These are phyloP conservation scores for Herpotrichia juniperi DNA, from an alignment of 2,329 filamentous ascomycete genomes.

Conservation along the genomic window DNA sequence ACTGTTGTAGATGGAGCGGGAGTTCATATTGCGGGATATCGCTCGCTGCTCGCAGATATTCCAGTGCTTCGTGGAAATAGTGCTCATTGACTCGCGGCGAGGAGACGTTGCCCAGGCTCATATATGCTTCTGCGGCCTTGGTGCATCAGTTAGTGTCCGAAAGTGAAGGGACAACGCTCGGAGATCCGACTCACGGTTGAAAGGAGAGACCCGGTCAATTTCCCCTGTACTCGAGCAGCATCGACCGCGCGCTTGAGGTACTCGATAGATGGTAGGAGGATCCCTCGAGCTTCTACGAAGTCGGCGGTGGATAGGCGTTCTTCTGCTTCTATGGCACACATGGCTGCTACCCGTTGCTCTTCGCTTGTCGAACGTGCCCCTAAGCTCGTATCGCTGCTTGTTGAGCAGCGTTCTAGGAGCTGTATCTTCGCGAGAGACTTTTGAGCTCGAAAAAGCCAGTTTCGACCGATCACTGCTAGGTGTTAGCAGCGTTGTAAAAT, in stretches of 20 bases:
- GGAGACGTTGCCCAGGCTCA: slow-evolving; percentile 60
- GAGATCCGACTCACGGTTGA: slow-evolving; percentile 49
- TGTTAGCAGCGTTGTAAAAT: slow-evolving; percentile 11
- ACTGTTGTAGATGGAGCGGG: slow-evolving; percentile 55
- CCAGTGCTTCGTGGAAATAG: slow-evolving; percentile 54
- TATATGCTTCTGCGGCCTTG: slow-evolving; percentile 57
- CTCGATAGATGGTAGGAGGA: slow-evolving; percentile 58
- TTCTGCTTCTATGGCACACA: slow-evolving; percentile 43
- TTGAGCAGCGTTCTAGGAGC: slow-evolving; percentile 49
- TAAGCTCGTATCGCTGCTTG: slow-evolving; percentile 40
- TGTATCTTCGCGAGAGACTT: slow-evolving; percentile 56
- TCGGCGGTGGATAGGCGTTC: slow-evolving; percentile 46
- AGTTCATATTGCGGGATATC: slow-evolving; percentile 51
- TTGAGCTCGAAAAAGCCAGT: slow-evolving; percentile 61
- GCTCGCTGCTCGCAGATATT: slow-evolving; percentile 52
- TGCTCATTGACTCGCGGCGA: slow-evolving; percentile 51
- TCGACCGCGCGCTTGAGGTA: slow-evolving; percentile 56
- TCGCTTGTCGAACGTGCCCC: slow-evolving; percentile 25
- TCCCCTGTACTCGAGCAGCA: slow-evolving; percentile 47
- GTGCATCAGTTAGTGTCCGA: background rate
- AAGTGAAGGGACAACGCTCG: slow-evolving; percentile 2
- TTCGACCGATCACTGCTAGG: slow-evolving; percentile 54
- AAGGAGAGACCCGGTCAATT: slow-evolving; percentile 51
- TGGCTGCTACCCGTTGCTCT: slow-evolving; percentile 23
- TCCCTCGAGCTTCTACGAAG: slow-evolving; percentile 60